phyloP scores from a whole-genome alignment of 2,329 filamentous ascomycete species.

The Escovopsis sp. region DNA sequence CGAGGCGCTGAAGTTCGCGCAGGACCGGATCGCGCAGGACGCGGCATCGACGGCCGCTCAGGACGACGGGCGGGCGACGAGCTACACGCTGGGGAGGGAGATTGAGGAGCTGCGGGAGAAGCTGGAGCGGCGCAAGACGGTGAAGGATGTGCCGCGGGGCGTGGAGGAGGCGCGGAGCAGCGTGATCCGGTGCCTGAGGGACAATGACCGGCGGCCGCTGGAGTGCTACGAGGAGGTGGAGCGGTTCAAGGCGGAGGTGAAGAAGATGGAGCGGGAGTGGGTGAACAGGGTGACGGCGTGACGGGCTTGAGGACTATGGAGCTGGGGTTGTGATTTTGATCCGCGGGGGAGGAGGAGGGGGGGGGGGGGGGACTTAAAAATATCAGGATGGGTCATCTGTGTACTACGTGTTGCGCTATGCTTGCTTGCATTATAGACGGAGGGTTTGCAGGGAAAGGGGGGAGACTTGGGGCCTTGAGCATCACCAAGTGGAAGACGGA shows the following conservation, averaged over 20 bases:
- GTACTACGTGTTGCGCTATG: too few species aligned
- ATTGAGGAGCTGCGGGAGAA: constrained; percentile 42
- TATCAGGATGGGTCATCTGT: too few species aligned
- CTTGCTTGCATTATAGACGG: too few species aligned
- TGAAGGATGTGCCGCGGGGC: constrained; percentile 53
- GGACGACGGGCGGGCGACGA: constrained; percentile 19
- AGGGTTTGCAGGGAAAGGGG: too few species aligned
- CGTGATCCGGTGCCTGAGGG: constrained; percentile 66
- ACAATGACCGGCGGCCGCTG: constrained; percentile 74
- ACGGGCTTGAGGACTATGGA: constrained; percentile 1
- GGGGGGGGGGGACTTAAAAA: too few species aligned
- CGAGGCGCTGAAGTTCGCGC: constrained; percentile 52
- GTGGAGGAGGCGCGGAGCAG: constrained; percentile 63
- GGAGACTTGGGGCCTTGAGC: too few species aligned
- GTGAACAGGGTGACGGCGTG: constrained; percentile 62
- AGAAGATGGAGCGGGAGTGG: constrained; percentile 72
- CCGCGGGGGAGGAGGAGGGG: neutral
- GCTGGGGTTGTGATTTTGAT: neutral
- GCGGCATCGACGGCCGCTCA: constrained; percentile 35
- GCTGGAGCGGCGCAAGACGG: constrained; percentile 47
- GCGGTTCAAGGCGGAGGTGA: constrained; percentile 78
- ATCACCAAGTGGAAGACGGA: too few species aligned
- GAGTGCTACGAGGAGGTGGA: constrained; percentile 94
- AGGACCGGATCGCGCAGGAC: constrained; percentile 50
- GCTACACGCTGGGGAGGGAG: constrained; percentile 42